phyloP scores from a whole-genome alignment of 2,329 filamentous ascomycete species.

The Cyphellophora europaea region DNA sequence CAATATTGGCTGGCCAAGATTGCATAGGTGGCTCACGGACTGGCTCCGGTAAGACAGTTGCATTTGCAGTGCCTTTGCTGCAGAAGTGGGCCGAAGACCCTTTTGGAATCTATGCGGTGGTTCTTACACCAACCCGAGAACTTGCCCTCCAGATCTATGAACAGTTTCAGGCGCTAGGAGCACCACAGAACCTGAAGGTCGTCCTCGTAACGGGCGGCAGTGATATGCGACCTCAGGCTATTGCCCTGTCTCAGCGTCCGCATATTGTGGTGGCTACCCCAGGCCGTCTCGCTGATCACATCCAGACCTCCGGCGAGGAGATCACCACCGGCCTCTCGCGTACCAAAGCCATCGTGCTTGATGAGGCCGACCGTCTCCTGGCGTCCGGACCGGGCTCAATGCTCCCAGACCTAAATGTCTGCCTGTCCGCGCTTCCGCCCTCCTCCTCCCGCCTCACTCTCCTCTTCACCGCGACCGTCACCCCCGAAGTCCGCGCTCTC shows the following conservation, averaged over 20 bases:
- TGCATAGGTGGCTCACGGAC: slow-evolving; percentile 93
- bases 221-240: slow-evolving; percentile 86
- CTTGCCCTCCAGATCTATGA: slow-evolving; percentile 93
- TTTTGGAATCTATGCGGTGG: slow-evolving; percentile 77
- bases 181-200: slow-evolving; percentile 77
- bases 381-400: slow-evolving; percentile 69
- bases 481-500: slow-evolving; percentile 78
- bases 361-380: slow-evolving; percentile 88
- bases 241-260: slow-evolving; percentile 69
- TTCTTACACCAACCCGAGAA: slow-evolving; percentile 85
- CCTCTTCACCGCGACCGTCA: slow-evolving; percentile 93
- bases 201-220: slow-evolving; percentile 85
- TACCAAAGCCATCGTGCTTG: slow-evolving; percentile 78
- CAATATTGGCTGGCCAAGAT: slow-evolving; percentile 82
- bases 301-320: slow-evolving; percentile 82
- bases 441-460: slow-evolving; percentile 77
- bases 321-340: slow-evolving; percentile 73
- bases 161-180: slow-evolving; percentile 87
- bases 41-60: slow-evolving; percentile 93
- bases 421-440: slow-evolving; percentile 70
- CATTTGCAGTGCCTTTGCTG: slow-evolving; percentile 88
- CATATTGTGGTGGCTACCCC: slow-evolving; percentile 94
- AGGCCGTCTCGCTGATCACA: slow-evolving; percentile 85
- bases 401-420: slow-evolving; percentile 89
- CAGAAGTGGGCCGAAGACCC: slow-evolving; percentile 92